Base-by-base conservation (phyloP, 495 filamentous ascomycete genomes). In the Glutinoglossum americanum region DNA sequence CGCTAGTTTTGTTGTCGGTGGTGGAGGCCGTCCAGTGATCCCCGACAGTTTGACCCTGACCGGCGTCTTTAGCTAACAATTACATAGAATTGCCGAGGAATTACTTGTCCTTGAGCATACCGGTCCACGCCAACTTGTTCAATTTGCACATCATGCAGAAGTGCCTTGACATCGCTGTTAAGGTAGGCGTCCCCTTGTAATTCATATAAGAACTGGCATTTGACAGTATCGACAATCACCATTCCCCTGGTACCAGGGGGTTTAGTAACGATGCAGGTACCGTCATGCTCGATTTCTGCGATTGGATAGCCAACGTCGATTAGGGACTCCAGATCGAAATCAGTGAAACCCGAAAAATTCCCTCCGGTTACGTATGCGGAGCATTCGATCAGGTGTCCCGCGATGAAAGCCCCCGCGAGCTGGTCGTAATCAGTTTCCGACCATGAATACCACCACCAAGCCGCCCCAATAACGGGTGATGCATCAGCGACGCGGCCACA, bases 291-390 rank as follows among this genome's bases (percentile, higher is more conserved):
- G 57, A 80, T 75, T 59, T 79, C 78, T n/a, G 76, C 79, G 51
- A 81, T 77, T 6, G 76, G 76, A 58, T 74, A 79, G 17, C 74
- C 76, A 55, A 79, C 71, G 60, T 80, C 70, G 1, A 70, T 57
- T 67, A 73, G 74, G 23, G 62, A 62, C 3, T 71, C 60, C 15
- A 68, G 13, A 0, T 57, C 15, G 64, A 64, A 60, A 54, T 75
- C 68, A 28, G 76, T 77, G 68, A 80, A 81, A 1, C 77, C 79
- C 9, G 74, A 69, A 62, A 74, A 82, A 62, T 81, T 78, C 5
- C 72, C 76, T 1, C 79, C 77, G 30, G 67, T 73, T 30, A 77
- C 76, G 57, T 79, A 80, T 26, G 70, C 69, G 19, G 70, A 72
- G 61, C 77, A 80, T 59, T 79, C 77, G 53, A 79, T 76, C 8